Percentiles rank a stretch among this genome's conserved stretches.
phyloP scores from a whole-genome alignment of 495 filamentous ascomycete genomes.

The Antarctomyces pellizariae region DNA sequence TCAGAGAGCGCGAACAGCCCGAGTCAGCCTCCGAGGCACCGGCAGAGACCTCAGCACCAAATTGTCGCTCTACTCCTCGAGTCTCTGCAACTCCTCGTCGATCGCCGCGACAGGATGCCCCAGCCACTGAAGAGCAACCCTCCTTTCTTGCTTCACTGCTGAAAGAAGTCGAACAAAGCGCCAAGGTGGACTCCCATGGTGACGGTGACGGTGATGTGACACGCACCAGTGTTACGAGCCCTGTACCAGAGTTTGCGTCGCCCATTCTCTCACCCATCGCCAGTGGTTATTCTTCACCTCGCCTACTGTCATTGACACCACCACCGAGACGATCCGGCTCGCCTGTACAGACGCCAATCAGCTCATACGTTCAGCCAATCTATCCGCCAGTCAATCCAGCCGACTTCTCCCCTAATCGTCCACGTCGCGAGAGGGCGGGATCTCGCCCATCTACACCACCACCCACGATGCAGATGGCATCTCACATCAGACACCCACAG shows the following conservation, averaged over 20 bases:
- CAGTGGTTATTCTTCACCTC: constrained; percentile 43
- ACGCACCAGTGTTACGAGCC: constrained; percentile 20
- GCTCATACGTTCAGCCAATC: constrained; percentile 35
- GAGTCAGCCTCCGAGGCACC: constrained; percentile 21
- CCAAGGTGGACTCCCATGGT: constrained; percentile 20
- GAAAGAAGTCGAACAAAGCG: constrained; percentile 62
- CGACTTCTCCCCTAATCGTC: constrained; percentile 35
- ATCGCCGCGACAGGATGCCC: constrained; percentile 13
- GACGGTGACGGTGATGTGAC: constrained; percentile 29
- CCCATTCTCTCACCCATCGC: constrained; percentile 48
- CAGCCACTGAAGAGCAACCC: constrained; percentile 26
- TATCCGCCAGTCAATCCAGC: constrained; percentile 30
- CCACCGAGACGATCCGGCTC: constrained; percentile 46
- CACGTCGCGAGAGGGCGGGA: constrained; percentile 30
- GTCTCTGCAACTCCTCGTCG: constrained; percentile 13
- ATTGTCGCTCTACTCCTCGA: constrained; percentile 6
- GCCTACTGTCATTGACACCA: constrained; percentile 47
- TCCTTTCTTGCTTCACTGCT: constrained; percentile 63
- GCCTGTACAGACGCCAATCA: constrained; percentile 42
- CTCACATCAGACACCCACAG: too few species aligned
- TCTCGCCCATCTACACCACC: constrained; percentile 13
- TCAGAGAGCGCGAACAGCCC: constrained; percentile 25
- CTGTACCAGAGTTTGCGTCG: constrained; percentile 33
- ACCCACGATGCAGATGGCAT: constrained; percentile 13
- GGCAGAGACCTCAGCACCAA: constrained; percentile 13